Base-by-base conservation (phyloP, 2,329 filamentous ascomycete species). In the Lasiodiplodia sp. region DNA sequence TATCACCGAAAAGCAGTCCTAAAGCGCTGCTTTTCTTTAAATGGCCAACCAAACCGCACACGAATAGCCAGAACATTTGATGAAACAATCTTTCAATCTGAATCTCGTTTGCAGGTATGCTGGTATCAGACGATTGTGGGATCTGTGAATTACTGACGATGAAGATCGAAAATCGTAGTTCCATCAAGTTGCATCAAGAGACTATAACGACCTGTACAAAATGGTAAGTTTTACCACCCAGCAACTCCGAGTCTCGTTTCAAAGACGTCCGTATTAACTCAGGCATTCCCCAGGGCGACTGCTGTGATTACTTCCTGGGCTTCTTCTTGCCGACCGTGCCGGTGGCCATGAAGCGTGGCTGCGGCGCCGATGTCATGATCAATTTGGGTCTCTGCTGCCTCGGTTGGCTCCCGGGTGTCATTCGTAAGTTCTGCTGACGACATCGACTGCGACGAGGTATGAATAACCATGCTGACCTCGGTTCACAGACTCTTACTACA, bases 371-470 rank as follows among this genome's bases (percentile, higher is more conserved):
- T 12, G 14, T 63, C 31, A 38, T 63, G 10, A 63, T 63, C 44
- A 63, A 63, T 51, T 11, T 49, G 38, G 40, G 23, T 23, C 23
- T 63, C 23, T 63, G 58, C 28, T 4, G 4, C 31, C 44, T 63
- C 16, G 58, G 58, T 12, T 63, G 58, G 58, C 44, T 63, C 23
- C 58, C 58, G n/a, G 58, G 58, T 21, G 38, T 49, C 28, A 49
- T 63, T 37, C 58, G 58, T 49, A 63, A 62, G 57, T 23, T 51
- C n/a, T 51, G n/a, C 44, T 11, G 12, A 16, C 12, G 44, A 47
- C 3, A 16, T 16, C 44, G 14, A 11, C 7, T 16, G 12, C 10
- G 14, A 16, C n/a, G 31, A 47, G 44, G 12, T 16, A 16, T 47
- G 4, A 47, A 47, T 16, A 4, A 16, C 12, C 14, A 6, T 47